Conservation (phyloP, 371 early-diverging fungal species). For the Cladochytrium tenue region DNA sequence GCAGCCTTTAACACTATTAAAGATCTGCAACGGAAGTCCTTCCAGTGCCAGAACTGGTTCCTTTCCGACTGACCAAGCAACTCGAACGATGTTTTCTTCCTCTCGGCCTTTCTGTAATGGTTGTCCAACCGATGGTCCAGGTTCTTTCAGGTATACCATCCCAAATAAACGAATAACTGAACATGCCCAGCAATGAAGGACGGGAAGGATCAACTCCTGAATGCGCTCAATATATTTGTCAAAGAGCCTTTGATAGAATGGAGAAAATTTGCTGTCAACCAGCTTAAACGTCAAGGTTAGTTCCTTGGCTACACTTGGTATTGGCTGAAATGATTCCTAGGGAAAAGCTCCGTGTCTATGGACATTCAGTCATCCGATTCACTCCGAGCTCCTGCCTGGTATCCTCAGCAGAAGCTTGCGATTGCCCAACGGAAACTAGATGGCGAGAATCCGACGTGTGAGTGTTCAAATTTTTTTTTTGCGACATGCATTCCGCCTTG, state of each 20-base stretch:
- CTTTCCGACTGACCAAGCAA: conserved; percentile 67
- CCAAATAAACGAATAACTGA: not conserved
- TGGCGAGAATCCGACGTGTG: conserved; percentile 63
- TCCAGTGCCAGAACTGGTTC: conserved; percentile 69
- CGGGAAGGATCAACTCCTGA: conserved; percentile 53
- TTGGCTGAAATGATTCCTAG: not conserved
- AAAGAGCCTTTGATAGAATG: conserved; percentile 69
- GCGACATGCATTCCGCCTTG: not conserved
- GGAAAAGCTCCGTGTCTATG: conserved; percentile 22
- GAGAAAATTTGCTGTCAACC: conserved; percentile 64
- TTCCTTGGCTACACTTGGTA: not conserved
- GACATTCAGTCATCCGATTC: conserved; percentile 40
- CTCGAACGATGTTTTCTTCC: conserved; percentile 59
- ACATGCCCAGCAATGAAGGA: conserved; percentile 49
- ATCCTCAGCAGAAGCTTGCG: conserved; percentile 72
- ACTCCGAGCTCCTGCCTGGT: conserved; percentile 63
- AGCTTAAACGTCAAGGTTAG: conserved; percentile 61
- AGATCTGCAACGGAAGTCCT: conserved; percentile 68
- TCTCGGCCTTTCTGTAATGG: conserved; percentile 53
- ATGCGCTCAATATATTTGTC: conserved; percentile 70
- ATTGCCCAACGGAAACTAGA: conserved; percentile 69
- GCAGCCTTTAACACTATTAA: not conserved
- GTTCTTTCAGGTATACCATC: conserved; percentile 49
- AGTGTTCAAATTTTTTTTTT: conserved; percentile 1
- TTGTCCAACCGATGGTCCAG: conserved; percentile 60